These are phyloP conservation scores for Leishmania tarentolae DNA, from an alignment of 208 protist genomes.

Conservation along the genomic window DNA sequence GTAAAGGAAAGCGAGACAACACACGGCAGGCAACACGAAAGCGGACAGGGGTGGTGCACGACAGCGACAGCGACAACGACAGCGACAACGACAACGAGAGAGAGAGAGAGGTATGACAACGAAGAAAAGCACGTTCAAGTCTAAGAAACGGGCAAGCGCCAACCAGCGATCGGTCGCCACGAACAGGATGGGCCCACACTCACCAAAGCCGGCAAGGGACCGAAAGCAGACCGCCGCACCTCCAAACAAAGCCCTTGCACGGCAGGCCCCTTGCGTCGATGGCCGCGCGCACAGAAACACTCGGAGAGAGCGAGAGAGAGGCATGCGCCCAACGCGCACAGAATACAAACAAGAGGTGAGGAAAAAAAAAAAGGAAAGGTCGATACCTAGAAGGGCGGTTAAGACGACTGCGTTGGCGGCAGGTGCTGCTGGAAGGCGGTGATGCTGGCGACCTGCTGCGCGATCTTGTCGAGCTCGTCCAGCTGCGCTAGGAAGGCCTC, in stretches of 20 bases:
- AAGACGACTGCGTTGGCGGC: background rate
- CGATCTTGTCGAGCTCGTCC: constrained; percentile 35
- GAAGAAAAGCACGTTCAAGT: background rate
- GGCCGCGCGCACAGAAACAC: background rate
- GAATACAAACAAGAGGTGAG: background rate
- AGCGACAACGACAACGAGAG: background rate
- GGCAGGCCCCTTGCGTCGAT: background rate
- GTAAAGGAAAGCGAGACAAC: background rate
- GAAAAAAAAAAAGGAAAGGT: background rate
- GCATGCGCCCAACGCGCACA: background rate
- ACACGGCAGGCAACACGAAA: background rate
- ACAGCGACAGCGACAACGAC: no score
- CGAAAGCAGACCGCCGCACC: background rate
- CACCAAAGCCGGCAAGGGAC: background rate
- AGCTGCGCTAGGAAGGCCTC: constrained; percentile 40
- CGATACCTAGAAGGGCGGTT: background rate
- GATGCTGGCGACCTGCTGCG: constrained; percentile 28
- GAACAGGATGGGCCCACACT: background rate
- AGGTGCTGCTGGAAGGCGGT: constrained; percentile 13
- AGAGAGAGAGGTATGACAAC: background rate
- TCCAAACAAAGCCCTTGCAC: background rate
- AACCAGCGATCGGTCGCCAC: background rate
- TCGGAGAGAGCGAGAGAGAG: background rate
- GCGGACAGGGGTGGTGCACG: no score
- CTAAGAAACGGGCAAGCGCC: background rate